Evolutionary conservation across 768 basidiomycete genomes (phyloP).

Genomic region (Hypholoma fasciculare): DNA sequence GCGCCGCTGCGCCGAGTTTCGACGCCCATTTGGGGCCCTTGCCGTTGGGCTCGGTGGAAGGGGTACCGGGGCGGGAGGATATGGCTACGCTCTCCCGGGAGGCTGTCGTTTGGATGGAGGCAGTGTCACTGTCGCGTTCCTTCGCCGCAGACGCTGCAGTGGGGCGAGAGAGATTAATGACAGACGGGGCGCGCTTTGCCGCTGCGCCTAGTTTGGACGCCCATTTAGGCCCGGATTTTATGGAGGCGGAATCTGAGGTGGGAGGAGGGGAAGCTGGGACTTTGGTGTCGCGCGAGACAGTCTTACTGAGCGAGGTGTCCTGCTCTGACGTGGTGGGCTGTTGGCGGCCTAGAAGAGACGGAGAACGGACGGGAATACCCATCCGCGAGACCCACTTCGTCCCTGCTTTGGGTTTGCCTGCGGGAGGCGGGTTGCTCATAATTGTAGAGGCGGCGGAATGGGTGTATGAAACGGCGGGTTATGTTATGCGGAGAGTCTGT

Average conservation of each 20-base stretch:
- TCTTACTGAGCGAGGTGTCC: not conserved
- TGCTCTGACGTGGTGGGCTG: not conserved
- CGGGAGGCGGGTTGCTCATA: not conserved
- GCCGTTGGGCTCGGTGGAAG: not conserved
- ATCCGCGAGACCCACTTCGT: not conserved
- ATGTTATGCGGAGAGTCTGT: not conserved
- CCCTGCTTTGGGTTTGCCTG: not conserved
- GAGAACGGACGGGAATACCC: not conserved
- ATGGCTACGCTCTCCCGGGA: not conserved
- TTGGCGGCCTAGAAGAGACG: not conserved
- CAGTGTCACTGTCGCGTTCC: not conserved
- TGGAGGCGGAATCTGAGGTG: not conserved
- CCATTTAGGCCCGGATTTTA: not conserved
- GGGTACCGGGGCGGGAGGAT: not conserved
- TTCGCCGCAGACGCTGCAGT: not conserved
- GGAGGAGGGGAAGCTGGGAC: not conserved
- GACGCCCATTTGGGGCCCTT: not conserved
- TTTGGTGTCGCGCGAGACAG: not conserved
- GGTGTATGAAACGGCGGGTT: not conserved
- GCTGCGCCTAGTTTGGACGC: not conserved
- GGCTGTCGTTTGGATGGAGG: not conserved
- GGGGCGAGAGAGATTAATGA: not conserved
- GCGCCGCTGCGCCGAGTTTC: not conserved
- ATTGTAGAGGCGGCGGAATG: not conserved
- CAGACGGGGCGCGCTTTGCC: not conserved